Conservation (phyloP, 2,329 filamentous ascomycete genomes). For the Acarospora socialis region DNA sequence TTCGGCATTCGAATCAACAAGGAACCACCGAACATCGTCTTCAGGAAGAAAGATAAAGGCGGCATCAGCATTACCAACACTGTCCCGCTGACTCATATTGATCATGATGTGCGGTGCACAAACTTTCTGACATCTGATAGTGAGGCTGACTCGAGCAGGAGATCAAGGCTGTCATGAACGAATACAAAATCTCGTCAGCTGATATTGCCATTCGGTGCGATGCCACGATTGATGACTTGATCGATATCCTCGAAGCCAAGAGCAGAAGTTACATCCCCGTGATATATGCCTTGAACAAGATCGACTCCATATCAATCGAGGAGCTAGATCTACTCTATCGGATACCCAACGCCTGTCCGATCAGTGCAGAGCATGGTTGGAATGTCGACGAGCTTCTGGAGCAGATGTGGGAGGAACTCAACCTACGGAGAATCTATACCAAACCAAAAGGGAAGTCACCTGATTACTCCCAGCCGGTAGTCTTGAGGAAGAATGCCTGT, state of each 20-base stretch:
- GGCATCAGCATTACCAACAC: constrained; percentile 94
- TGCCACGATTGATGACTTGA: constrained; percentile 91
- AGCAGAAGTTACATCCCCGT: constrained; percentile 96
- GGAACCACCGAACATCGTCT: constrained; percentile 91
- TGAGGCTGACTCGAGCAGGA: constrained; percentile 34
- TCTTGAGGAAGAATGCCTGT: constrained; percentile 65
- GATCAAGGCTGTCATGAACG: constrained; percentile 94
- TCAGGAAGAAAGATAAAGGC: constrained; percentile 98
- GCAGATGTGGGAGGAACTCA: constrained; percentile 96
- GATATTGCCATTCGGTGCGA: constrained; percentile 97
- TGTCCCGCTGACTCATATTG: constrained; percentile 79
- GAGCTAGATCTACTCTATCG: constrained; percentile 92
- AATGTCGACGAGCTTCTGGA: constrained; percentile 95
- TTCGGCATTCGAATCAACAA: constrained; percentile 99
- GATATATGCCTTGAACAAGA: constrained; percentile 98
- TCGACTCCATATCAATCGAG: constrained; percentile 94
- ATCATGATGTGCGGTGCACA: constrained; percentile 50
- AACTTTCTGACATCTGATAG: background rate
- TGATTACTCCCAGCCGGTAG: constrained; percentile 83
- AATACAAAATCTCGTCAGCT: constrained; percentile 91
- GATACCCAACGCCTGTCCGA: constrained; percentile 92
- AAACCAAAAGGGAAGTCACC: constrained; percentile 94
- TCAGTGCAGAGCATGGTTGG: constrained; percentile 96
- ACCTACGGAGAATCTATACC: constrained; percentile 83
- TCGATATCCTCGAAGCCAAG: constrained; percentile 89